Base-by-base conservation (phyloP, 2,329 filamentous ascomycete species). In the Diaporthe aspalathi region DNA sequence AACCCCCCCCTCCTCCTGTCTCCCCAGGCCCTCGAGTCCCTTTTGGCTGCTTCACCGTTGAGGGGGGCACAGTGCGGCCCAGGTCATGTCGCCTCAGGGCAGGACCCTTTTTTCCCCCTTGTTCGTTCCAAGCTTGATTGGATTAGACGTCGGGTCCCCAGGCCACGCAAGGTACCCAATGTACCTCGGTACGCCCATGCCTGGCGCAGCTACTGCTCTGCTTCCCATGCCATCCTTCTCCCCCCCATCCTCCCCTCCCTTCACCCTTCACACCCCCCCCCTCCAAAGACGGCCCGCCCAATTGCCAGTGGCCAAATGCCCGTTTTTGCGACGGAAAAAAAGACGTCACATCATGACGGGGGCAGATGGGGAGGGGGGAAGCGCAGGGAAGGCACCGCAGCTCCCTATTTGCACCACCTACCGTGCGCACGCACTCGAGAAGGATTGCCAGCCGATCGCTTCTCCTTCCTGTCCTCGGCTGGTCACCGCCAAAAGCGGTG, bases 371-470 rank as follows among this genome's bases (percentile, higher is more conserved):
- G n/a, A n/a, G n/a, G n/a, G n/a, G n/a, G n/a, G n/a, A n/a, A n/a
- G n/a, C 53, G 22, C 67, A 68, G 53, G 53, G 67, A 68, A 43
- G 56, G 56, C 43, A 56, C 43, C 45, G 53, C 53, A 40, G 67
- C 67, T 68, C 67, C 67, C 47, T 68, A 68, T 68, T 60, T 68
- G 53, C 67, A 68, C 67, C 45, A 68, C 67, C 66, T 60, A 68
- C 67, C 47, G 43, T 60, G 67, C 50, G 29, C 43, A 24, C 27
- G 43, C 35, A 24, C 9, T 17, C n/a, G 56, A 45, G 67, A 52
- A 50, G 27, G 53, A 60, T 68, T 68, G 38, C 40, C 32, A 68
- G 66, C 29, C 43, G 66, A 57, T 68, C 66, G 66, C 66, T 43
- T 52, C 56, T 47, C 35, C 38, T 60, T 60, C 29, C 45, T 57